Evolutionary conservation across 163 green algal genomes (phyloP), one percentile per base, ranked within the genome.

Genomic region (Scenedesmus sp.): DNA sequence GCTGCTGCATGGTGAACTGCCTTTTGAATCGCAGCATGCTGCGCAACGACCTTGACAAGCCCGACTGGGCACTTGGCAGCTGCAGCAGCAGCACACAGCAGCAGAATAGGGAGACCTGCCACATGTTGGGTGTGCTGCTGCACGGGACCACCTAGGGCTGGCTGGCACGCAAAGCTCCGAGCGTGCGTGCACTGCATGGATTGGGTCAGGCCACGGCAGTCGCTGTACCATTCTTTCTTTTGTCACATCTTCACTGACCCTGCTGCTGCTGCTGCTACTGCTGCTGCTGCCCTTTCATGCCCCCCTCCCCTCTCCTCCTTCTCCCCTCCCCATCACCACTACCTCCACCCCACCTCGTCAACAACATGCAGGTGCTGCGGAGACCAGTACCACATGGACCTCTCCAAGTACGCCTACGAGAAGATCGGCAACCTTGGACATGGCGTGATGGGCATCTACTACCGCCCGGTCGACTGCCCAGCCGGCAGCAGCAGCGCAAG

Each of bases 361-460:
- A 20, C 49, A 56, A 20, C 56, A 30, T 51, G 22, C 59, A 83
- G 93, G 93, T 95, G 93, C 81, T 95, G 93, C 16, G 93, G 93
- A 12, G 94, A 96, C 72, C 80, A 93, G 82, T 89, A 92, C 22
- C 94, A 95, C 80, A 90, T 95, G 40, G 94, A 96, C 89, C 20
- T 95, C 0, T 89, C 51, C 20, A 80, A 94, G 12, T 94, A 84
- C 90, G 93, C 93, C 0, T 97, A 95, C 70, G 94, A 95, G 73
- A 92, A 95, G 86, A 89, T 97, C 15, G 94, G 90, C 0, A 61
- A 89, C 51, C 87, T 81, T 24, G 93, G 92, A 33, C 82, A 88
- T 76, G 95, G 95, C 26, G 78, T 94, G 1, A 94, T 96, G 18
- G 93, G 83, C 72, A 65, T 97, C 7, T 49, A 93, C 56, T 97